Percentiles rank a stretch among this genome's conserved stretches.
phyloP scores from a whole-genome alignment of 768 basidiomycete species.

The Rhizopogon salebrosus region DNA sequence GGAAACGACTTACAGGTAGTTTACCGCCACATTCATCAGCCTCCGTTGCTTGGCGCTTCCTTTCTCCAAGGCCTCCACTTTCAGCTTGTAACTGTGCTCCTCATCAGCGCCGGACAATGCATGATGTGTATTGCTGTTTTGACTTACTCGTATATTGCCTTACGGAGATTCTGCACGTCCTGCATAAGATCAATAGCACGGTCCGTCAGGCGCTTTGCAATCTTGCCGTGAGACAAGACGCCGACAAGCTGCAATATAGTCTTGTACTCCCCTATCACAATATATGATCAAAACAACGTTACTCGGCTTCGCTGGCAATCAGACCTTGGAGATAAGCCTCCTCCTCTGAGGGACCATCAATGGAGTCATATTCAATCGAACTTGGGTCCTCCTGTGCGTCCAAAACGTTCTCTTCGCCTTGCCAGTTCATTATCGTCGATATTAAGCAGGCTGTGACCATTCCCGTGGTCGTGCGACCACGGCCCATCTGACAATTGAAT shows the following conservation, averaged over 20 bases:
- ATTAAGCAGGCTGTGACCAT: conserved; percentile 91
- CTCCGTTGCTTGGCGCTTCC: conserved; percentile 75
- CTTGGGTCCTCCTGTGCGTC: conserved; percentile 30
- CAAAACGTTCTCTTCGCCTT: conserved; percentile 33
- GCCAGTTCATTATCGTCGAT: conserved; percentile 65
- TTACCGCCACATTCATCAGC: conserved; percentile 70
- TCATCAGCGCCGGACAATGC: conserved; percentile 1
- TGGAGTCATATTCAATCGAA: conserved; percentile 53
- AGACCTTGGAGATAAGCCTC: conserved; percentile 83
- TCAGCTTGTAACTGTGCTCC: conserved; percentile 75
- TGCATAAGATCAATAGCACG: conserved; percentile 88
- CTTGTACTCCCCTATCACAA: conserved; percentile 86
- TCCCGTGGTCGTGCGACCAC: conserved; percentile 90
- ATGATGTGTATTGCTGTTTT: neutral
- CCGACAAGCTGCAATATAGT: conserved; percentile 92
- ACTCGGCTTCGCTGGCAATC: neutral
- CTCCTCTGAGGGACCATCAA: conserved; percentile 84
- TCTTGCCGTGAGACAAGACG: conserved; percentile 86
- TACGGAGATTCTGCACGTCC: conserved; percentile 94
- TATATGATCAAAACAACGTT: neutral
- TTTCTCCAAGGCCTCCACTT: conserved; percentile 77
- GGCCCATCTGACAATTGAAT: conserved; percentile 98
- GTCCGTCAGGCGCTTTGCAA: conserved; percentile 88
- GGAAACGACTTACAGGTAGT: conserved; percentile 64
- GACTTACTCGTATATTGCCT: conserved; percentile 89